Evolutionary conservation across 345 rosid species (phyloP).

Genomic region (Aethionema arabicum): DNA sequence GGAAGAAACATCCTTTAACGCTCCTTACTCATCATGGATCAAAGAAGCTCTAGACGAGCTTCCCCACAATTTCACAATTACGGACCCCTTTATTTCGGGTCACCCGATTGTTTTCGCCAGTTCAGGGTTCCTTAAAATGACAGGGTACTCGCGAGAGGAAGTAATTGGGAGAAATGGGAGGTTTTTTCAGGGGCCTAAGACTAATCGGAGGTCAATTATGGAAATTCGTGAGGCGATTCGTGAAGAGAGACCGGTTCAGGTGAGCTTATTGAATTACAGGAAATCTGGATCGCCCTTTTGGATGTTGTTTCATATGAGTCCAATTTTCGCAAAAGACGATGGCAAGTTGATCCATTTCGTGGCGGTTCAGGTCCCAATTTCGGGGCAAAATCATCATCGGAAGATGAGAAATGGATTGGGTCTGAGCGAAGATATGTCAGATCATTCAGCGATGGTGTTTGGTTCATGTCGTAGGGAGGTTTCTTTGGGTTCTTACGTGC

Average conservation of each 20-base stretch:
- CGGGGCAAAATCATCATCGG: constrained; percentile 23
- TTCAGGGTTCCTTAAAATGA: constrained; percentile 69
- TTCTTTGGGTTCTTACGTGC: constrained; percentile 50
- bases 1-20: constrained; percentile 41
- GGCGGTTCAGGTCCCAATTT: constrained; percentile 84
- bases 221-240: constrained; percentile 85
- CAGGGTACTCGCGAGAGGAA: constrained; percentile 62
- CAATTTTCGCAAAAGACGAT: constrained; percentile 58
- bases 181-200: constrained; percentile 75
- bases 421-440: constrained; percentile 44
- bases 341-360: constrained; percentile 72
- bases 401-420: constrained; percentile 39
- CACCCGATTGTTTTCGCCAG: constrained; percentile 95
- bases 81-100: constrained; percentile 76
- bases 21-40: constrained; percentile 54
- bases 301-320: constrained; percentile 78
- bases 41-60: constrained; percentile 72
- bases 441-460: constrained; percentile 42
- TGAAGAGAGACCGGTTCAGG: constrained; percentile 60
- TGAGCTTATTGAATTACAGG: constrained; percentile 70
- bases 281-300: constrained; percentile 92
- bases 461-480: constrained; percentile 88
- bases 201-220: constrained; percentile 68
- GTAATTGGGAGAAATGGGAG: constrained; percentile 81
- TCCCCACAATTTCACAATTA: constrained; percentile 76